A percentile compares a stretch with the other conserved stretches of the same genome.
Evolutionary conservation across 1,139 yeast species (phyloP).

Genomic region (Keqinozyma sinolaborantium): DNA sequence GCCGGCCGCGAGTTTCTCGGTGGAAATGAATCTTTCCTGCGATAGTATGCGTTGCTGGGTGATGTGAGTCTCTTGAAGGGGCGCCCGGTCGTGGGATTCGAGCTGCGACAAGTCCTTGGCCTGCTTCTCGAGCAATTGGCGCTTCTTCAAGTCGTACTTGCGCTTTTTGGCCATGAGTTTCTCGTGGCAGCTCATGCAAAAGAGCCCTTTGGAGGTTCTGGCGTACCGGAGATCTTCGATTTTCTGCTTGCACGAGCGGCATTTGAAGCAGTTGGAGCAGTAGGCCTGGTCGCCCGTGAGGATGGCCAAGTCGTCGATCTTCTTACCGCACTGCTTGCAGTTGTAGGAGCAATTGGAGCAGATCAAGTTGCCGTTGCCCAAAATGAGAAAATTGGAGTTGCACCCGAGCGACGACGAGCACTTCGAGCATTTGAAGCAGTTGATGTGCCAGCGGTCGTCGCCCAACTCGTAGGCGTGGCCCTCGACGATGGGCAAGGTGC

Average conservation of each 20-base stretch:
- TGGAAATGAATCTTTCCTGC: not conserved
- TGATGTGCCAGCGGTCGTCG: constrained; percentile 93
- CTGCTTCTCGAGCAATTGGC: constrained; percentile 15
- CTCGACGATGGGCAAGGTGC: constrained; percentile 50
- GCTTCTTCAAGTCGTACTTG: constrained; percentile 46
- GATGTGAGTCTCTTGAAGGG: constrained; percentile 2
- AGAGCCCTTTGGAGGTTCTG: constrained; percentile 87
- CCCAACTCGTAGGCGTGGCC: constrained; percentile 86
- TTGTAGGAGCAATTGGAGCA: constrained; percentile 90
- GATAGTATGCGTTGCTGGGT: constrained; percentile 11
- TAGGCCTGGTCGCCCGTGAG: constrained; percentile 94
- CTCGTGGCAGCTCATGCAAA: constrained; percentile 93
- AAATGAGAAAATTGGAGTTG: constrained; percentile 81
- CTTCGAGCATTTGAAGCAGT: constrained; percentile 86
- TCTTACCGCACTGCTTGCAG: constrained; percentile 83
- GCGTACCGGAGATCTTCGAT: constrained; percentile 92
- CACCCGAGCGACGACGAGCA: constrained; percentile 79
- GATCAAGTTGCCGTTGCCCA: constrained; percentile 89
- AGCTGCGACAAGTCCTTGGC: not conserved
- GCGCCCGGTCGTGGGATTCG: not conserved
- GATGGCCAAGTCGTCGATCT: constrained; percentile 94
- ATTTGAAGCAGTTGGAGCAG: constrained; percentile 86
- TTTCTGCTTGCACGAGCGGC: constrained; percentile 83
- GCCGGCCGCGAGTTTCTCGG: not conserved
- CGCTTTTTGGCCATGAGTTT: constrained; percentile 69